Evolutionary conservation across 495 filamentous ascomycete species (phyloP).

Genomic region (Podospora sp.): DNA sequence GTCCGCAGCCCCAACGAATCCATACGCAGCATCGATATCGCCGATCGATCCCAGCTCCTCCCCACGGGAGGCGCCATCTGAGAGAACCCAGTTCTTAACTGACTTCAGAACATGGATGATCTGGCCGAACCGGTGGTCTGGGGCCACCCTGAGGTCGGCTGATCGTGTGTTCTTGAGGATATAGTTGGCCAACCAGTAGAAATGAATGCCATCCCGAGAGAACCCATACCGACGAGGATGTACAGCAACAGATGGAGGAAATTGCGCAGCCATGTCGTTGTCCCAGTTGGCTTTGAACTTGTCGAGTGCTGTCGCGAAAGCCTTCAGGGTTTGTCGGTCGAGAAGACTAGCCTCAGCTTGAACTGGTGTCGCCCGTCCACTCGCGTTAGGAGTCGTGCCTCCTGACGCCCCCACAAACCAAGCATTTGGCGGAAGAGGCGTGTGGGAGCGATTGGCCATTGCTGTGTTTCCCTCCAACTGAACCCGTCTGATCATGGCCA

Average conservation of each 20-base stretch:
- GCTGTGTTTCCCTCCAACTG: slow-evolving; percentile 39
- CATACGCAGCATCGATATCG: slow-evolving; percentile 63
- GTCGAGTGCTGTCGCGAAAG: slow-evolving; percentile 52
- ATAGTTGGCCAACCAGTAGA: slow-evolving; percentile 64
- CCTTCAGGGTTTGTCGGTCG: slow-evolving; percentile 39
- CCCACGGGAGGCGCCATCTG: slow-evolving; percentile 54
- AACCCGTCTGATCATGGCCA: slow-evolving; percentile 53
- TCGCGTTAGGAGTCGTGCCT: slow-evolving; percentile 37
- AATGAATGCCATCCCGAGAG: slow-evolving; percentile 64
- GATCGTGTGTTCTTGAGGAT: slow-evolving; percentile 51
- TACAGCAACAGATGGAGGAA: slow-evolving; percentile 50
- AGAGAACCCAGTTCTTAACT: slow-evolving; percentile 56
- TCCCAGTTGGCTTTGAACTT: slow-evolving; percentile 70
- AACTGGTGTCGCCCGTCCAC: slow-evolving; percentile 56
- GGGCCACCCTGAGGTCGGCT: slow-evolving; percentile 49
- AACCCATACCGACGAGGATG: slow-evolving; percentile 60
- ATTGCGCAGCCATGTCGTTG: slow-evolving; percentile 63
- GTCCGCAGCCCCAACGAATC: slow-evolving; percentile 45
- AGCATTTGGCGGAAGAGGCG: slow-evolving; percentile 52
- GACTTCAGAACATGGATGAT: slow-evolving; percentile 61
- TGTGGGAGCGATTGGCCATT: slow-evolving; percentile 41
- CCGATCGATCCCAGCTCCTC: slow-evolving; percentile 60
- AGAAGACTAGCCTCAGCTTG: slow-evolving; percentile 35
- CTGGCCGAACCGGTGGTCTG: slow-evolving; percentile 60
- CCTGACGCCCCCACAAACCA: slow-evolving; percentile 45